A percentile compares a stretch with the other conserved stretches of the same genome.
phyloP scores from a whole-genome alignment of 2,329 filamentous ascomycete genomes.

The Colletotrichum sp. region DNA sequence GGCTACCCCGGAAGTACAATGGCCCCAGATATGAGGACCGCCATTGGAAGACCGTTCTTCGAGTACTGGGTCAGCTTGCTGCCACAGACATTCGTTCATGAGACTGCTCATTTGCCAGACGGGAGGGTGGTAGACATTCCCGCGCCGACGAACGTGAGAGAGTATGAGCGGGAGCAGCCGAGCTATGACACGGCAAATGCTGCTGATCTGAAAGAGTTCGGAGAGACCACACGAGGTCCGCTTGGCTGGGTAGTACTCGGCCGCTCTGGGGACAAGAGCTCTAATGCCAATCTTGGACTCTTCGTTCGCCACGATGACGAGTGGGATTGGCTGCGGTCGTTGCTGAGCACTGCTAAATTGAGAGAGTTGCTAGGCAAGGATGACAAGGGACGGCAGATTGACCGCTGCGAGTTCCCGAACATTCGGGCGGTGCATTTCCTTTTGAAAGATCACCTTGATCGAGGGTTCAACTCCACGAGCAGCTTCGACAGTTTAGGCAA shows the following conservation, averaged over 20 bases:
- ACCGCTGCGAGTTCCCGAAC: slow-evolving; percentile 44
- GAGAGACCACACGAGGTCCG: background rate
- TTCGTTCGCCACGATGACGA: slow-evolving; percentile 43
- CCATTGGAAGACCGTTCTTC: slow-evolving; percentile 39
- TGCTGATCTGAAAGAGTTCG: background rate
- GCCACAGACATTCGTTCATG: slow-evolving; percentile 26
- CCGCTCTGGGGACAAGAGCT: slow-evolving; percentile 40
- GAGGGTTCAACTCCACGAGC: slow-evolving; percentile 18
- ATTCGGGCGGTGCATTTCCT: slow-evolving; percentile 26
- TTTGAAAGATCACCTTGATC: slow-evolving; percentile 17
- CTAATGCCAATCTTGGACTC: slow-evolving; percentile 42
- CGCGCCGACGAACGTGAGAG: background rate
- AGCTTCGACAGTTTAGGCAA: slow-evolving; percentile 34
- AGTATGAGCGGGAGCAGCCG: background rate
- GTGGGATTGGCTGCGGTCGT: slow-evolving; percentile 43
- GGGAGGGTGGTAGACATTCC: slow-evolving; percentile 22
- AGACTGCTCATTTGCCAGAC: slow-evolving; percentile 24
- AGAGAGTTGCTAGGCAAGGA: slow-evolving; percentile 34
- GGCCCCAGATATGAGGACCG: slow-evolving; percentile 40
- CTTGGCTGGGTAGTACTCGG: slow-evolving; percentile 13
- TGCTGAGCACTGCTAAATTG: slow-evolving; percentile 40
- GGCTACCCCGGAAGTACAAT: slow-evolving; percentile 41
- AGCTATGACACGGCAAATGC: background rate
- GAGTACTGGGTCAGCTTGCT: slow-evolving; percentile 34
- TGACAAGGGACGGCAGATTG: slow-evolving; percentile 34